Evolutionary conservation across 2,329 filamentous ascomycete genomes (phyloP).

Genomic region (Gaeumannomyces sp.): DNA sequence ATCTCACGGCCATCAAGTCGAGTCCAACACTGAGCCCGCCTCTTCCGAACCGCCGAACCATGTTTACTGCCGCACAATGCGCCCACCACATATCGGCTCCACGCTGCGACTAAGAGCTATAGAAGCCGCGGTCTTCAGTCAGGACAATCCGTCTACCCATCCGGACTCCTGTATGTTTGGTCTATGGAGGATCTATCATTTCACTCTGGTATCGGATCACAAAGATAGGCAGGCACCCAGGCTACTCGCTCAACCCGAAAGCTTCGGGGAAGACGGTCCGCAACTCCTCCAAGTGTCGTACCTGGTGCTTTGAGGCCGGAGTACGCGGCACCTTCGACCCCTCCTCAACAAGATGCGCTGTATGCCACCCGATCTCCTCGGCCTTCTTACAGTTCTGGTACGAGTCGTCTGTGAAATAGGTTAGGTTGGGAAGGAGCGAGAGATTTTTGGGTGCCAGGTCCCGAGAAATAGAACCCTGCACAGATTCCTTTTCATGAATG

Average conservation of each 20-base stretch:
- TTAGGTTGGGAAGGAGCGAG: background rate
- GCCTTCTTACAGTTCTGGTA: conserved; percentile 74
- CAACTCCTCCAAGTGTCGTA: conserved; percentile 70
- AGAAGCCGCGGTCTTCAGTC: background rate
- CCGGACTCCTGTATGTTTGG: background rate
- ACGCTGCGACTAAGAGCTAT: background rate
- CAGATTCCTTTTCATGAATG: background rate
- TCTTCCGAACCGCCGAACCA: background rate
- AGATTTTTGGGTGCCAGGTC: background rate
- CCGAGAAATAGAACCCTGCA: background rate
- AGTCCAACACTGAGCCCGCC: background rate
- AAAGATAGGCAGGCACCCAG: background rate
- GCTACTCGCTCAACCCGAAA: conserved; percentile 51
- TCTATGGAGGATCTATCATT: background rate
- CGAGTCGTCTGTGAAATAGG: conserved; percentile 64
- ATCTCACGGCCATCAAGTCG: conserved; percentile 17
- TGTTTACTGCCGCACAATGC: background rate
- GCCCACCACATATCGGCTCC: too few relatives aligned
- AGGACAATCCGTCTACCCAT: background rate
- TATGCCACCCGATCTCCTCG: conserved; percentile 76
- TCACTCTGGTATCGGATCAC: background rate
- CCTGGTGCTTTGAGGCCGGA: conserved; percentile 66
- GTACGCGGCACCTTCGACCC: conserved; percentile 55
- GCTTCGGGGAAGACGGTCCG: conserved; percentile 73
- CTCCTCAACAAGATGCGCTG: conserved; percentile 79